Evolutionary conservation across 192 early-diverging fungal species (phyloP), one percentile per base, ranked within the genome.

Genomic region (Coemansia sp.): DNA sequence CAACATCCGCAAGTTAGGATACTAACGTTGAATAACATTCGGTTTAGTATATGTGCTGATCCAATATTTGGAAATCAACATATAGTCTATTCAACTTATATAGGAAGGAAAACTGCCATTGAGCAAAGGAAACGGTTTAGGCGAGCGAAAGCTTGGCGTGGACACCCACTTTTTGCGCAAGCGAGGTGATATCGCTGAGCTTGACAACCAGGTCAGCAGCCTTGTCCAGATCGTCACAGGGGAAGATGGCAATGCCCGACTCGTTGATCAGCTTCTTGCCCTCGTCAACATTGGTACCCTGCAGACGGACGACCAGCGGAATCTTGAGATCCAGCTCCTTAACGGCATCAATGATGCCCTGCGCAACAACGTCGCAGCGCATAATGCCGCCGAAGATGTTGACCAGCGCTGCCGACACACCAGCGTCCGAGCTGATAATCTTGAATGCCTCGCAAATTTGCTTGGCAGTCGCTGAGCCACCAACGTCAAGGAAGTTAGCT

Each of bases 361-460:
- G 86, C 31, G 97, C 95, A 85, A 98, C 95, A 53, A 99, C 89
- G 76, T 97, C 95, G 83, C 95, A 99, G 59, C 95, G 90, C 95
- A 99, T 99, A 77, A 99, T 99, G 60, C 95, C 97, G 68, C 97
- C 95, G 71, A 99, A 99, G 74, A 99, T 99, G 85, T 99, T 99
- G 71, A 97, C 95, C 65, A 99, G 91, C 65, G 95, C 94, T 49
- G 94, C 93, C n/a, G 92, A 90, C 12, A 99, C 95, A 56, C 86
- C 85, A n/a, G 93, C 89, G 65, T 99, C 97, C 19, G 94, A 94
- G 74, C 90, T 90, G 83, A 99, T 99, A 64, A 98, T 97, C 84
- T 99, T 95, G 86, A 99, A 98, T 36, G 97, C 97, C 74, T 97
- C 96, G 51, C 91, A 93, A 64, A 99, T 95, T 82, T 95, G 94